A percentile compares a stretch with the other conserved stretches of the same genome.
These are phyloP conservation scores for Hydrangea macrophylla DNA, from an alignment of 148 eudicot species.

Conservation along the genomic window DNA sequence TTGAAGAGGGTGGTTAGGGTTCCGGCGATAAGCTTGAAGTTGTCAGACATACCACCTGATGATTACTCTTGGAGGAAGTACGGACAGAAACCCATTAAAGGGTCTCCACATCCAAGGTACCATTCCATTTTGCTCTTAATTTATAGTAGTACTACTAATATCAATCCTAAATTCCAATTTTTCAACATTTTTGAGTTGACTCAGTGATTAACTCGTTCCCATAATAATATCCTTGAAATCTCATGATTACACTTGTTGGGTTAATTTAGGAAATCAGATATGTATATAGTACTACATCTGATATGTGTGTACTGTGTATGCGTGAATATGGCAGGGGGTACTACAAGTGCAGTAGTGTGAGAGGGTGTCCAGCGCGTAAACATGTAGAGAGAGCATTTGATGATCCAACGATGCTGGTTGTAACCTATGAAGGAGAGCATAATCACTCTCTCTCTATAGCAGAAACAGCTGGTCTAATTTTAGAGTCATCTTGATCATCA, in stretches of 20 bases:
- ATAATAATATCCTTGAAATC: no score
- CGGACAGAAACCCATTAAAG: constrained; percentile 94
- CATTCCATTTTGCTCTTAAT: no score
- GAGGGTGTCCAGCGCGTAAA: constrained; percentile 92
- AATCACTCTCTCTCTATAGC: constrained; percentile 57
- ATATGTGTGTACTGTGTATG: neutral
- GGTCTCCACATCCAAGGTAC: constrained; percentile 98
- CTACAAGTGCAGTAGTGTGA: constrained; percentile 88
- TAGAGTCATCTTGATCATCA: constrained; percentile 87
- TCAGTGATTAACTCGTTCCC: neutral
- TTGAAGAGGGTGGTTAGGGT: constrained; percentile 67
- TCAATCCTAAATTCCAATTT: no score
- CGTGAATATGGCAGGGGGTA: constrained; percentile 55
- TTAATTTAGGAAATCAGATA: no score
- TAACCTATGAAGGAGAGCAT: constrained; percentile 94
- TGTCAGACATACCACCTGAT: constrained; percentile 93
- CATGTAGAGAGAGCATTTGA: no score
- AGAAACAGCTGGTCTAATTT: constrained; percentile 49
- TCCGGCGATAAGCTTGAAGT: constrained; percentile 82
- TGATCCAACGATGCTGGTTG: constrained; percentile 75
- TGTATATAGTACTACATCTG: no score
- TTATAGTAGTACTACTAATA: no score
- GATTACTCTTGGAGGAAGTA: constrained; percentile 97
- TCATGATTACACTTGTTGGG: no score
- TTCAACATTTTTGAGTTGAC: constrained; percentile 1